phyloP scores from a whole-genome alignment of 1,284 basidiomycete species.

The Coriolopsis trogii region DNA sequence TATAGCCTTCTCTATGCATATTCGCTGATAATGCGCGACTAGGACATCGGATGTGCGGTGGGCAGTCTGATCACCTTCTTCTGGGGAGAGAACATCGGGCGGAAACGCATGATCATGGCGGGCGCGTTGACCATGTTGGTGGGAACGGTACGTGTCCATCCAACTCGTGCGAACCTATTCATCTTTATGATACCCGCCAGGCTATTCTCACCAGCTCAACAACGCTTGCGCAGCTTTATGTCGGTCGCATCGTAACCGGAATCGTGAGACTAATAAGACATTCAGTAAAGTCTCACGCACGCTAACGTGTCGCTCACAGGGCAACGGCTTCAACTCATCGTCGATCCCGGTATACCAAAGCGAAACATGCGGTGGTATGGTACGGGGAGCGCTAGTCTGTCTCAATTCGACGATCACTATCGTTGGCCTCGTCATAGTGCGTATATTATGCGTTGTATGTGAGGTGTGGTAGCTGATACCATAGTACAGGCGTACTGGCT shows the following conservation, averaged over 20 bases:
- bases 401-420: slow-evolving; percentile 28
- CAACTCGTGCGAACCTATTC: slow-evolving; percentile 8
- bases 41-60: slow-evolving; percentile 45
- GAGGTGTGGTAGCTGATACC: neutral
- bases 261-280: no score
- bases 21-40: neutral
- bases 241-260: slow-evolving; percentile 56
- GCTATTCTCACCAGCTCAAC: slow-evolving; percentile 36
- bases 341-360: slow-evolving; percentile 30
- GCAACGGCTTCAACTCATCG: slow-evolving; percentile 24
- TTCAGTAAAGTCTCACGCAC: no score
- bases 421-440: slow-evolving; percentile 23
- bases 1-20: neutral
- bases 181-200: slow-evolving; percentile 35
- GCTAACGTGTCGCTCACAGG: slow-evolving; percentile 11
- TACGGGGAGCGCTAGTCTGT: slow-evolving; percentile 26
- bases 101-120: slow-evolving; percentile 46
- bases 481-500: slow-evolving; percentile 44
- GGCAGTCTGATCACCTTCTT: slow-evolving; percentile 38
- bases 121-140: slow-evolving; percentile 42
- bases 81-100: slow-evolving; percentile 43
- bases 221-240: slow-evolving; percentile 44
- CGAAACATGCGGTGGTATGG: slow-evolving; percentile 24
- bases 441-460: neutral
- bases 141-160: slow-evolving; percentile 39